phyloP scores from a whole-genome alignment of 1,284 basidiomycete genomes.

The Rhodofomes roseus region DNA sequence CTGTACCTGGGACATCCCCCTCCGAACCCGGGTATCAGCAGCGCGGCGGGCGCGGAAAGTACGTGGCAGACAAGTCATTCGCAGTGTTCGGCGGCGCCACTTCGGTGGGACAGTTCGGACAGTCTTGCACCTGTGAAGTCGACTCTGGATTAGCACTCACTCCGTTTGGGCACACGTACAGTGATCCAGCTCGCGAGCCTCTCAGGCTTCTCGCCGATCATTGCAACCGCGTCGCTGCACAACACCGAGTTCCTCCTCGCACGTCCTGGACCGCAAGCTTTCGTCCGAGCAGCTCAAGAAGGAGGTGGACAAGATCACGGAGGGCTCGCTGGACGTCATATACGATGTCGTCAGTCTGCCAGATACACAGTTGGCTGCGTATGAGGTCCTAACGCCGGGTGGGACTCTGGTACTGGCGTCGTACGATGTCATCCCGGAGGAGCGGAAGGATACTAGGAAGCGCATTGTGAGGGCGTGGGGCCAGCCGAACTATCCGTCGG shows the following conservation, averaged over 20 bases:
- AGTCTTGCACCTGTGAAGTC: background rate
- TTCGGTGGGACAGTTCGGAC: slow-evolving; percentile 34
- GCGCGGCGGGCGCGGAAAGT: slow-evolving; percentile 22
- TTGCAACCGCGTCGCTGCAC: slow-evolving; percentile 46
- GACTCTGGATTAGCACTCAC: background rate
- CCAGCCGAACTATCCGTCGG: slow-evolving; percentile 6
- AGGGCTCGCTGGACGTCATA: slow-evolving; percentile 29
- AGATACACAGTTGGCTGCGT: slow-evolving; percentile 17
- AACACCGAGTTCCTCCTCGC: slow-evolving; percentile 42
- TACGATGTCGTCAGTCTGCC: slow-evolving; percentile 32
- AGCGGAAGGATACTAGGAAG: slow-evolving; percentile 7
- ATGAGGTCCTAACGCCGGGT: slow-evolving; percentile 23
- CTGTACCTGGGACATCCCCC: background rate
- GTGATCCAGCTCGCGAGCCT: slow-evolving; percentile 52
- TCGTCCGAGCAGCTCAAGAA: slow-evolving; percentile 20
- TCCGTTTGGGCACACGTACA: slow-evolving; percentile 18
- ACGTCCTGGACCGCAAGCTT: slow-evolving; percentile 44
- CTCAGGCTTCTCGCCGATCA: slow-evolving; percentile 51
- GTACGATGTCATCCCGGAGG: background rate
- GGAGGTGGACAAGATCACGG: slow-evolving; percentile 21
- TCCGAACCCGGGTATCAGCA: background rate
- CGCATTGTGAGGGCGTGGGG: slow-evolving; percentile 7
- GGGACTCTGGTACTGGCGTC: slow-evolving; percentile 19
- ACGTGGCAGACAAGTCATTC: slow-evolving; percentile 26
- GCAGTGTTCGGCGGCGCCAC: slow-evolving; percentile 35